Conservation (phyloP, 1,139 yeast species). For the Kodamaea sp. region DNA sequence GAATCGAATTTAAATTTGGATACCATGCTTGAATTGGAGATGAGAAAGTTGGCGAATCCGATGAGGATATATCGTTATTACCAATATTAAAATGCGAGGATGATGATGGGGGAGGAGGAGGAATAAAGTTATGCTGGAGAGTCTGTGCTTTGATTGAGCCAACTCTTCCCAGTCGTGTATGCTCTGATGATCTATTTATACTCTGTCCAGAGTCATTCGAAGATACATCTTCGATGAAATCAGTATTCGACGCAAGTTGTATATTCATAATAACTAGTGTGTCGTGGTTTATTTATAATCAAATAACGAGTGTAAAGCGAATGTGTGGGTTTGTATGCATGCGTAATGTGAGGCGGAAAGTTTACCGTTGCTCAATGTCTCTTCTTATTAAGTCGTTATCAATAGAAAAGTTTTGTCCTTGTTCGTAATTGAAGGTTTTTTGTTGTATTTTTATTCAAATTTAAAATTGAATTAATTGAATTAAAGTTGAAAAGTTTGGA, state of each 20-base stretch:
- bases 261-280: too few relatives aligned
- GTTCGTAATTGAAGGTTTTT: too few relatives aligned
- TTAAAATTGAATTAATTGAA: neutral
- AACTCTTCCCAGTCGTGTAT: too few relatives aligned
- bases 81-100: neutral
- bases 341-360: too few relatives aligned
- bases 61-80: neutral
- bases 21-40: slow-evolving; percentile 8
- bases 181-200: neutral
- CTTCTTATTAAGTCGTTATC: too few relatives aligned
- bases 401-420: too few relatives aligned
- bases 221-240: slow-evolving; percentile 3
- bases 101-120: neutral
- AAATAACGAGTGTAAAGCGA: slow-evolving; percentile 1
- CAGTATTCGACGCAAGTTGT: slow-evolving; percentile 1
- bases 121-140: neutral
- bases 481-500: neutral
- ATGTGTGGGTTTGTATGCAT: neutral
- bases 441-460: neutral
- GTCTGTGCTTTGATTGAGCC: neutral
- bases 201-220: neutral
- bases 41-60: slow-evolving; percentile 6
- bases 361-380: too few relatives aligned
- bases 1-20: slow-evolving; percentile 6
- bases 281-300: slow-evolving; percentile 2